Conservation (phyloP, 768 basidiomycete species). For the Lactarius sp. region DNA sequence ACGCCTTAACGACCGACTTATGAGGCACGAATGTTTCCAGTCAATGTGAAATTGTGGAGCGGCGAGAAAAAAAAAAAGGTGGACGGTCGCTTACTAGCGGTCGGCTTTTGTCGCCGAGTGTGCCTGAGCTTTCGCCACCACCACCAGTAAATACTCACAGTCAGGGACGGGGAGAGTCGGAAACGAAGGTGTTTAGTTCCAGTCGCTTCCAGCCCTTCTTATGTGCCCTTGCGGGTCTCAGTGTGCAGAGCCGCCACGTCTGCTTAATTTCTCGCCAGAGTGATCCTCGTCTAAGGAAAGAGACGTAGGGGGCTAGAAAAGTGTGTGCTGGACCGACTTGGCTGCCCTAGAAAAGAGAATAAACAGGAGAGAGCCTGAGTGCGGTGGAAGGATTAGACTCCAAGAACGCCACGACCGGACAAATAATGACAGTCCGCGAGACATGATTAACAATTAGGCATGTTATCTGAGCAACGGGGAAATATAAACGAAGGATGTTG, state of each 20-base stretch:
- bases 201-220: background rate
- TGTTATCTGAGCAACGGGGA: background rate
- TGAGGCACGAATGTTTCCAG: background rate
- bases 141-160: background rate
- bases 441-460: background rate
- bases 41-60: background rate
- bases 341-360: background rate
- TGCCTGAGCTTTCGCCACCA: background rate
- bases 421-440: background rate
- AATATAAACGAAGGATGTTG: background rate
- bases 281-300: background rate
- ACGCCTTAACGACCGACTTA: background rate
- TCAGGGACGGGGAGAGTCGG: background rate
- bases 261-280: background rate
- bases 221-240: background rate
- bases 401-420: background rate
- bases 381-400: background rate
- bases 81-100: background rate
- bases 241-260: background rate
- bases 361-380: background rate
- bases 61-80: background rate
- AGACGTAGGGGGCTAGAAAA: background rate
- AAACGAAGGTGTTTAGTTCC: background rate
- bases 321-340: background rate
- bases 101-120: background rate